These are phyloP conservation scores for Penicillium occitanis DNA, from an alignment of 2,329 filamentous ascomycete species.

Conservation along the genomic window DNA sequence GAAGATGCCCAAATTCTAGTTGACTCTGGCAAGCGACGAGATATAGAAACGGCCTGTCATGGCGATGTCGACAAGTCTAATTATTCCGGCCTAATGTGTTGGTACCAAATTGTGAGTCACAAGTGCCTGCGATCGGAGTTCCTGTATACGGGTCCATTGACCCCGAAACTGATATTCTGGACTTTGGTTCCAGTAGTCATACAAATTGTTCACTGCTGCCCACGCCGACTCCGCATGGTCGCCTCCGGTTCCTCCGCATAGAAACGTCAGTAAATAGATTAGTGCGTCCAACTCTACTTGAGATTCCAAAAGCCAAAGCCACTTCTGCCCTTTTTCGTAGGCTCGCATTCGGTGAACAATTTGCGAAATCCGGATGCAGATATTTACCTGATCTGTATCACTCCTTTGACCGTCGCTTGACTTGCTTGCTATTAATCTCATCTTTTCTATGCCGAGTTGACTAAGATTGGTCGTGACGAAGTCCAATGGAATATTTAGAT, in stretches of 20 bases:
- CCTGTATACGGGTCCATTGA: not conserved
- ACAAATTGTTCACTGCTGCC: not conserved
- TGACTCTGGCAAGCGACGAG: not conserved
- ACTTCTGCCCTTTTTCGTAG: not conserved
- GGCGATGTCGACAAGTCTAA: not conserved
- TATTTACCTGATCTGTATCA: not conserved
- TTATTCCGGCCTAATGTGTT: not conserved
- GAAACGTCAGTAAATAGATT: not conserved
- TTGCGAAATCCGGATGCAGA: not conserved
- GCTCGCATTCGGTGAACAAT: not conserved
- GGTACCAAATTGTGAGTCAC: not conserved
- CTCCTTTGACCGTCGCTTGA: not conserved
- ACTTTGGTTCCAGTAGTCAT: not conserved
- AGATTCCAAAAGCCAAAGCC: not conserved
- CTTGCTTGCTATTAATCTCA: not conserved
- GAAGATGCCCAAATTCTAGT: not conserved
- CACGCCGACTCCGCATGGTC: not conserved
- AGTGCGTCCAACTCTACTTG: not conserved
- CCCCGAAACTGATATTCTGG: not conserved
- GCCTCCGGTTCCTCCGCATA: not conserved
- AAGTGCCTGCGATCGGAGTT: not conserved
- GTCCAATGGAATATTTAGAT: conserved; percentile 3
- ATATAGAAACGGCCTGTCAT: not conserved
- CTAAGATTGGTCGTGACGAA: not conserved
- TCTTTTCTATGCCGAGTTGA: not conserved